Evolutionary conservation across 2,329 filamentous ascomycete genomes (phyloP).

Genomic region (Cryphonectria japonica): DNA sequence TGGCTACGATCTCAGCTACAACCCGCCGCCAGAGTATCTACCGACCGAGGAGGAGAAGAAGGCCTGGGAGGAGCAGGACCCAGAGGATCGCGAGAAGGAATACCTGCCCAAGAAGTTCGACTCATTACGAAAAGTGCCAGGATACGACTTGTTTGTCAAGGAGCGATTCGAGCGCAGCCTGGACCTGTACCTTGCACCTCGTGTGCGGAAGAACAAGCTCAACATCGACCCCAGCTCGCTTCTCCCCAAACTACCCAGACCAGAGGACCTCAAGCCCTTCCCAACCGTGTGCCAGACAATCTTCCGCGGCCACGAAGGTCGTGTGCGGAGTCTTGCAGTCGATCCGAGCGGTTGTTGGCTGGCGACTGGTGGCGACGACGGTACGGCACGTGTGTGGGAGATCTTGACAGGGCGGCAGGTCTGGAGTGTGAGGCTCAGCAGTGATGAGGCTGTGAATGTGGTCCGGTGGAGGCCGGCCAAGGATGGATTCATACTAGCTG

Average conservation of each 20-base stretch:
- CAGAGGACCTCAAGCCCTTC: conserved; percentile 93
- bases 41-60: conserved; percentile 83
- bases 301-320: conserved; percentile 85
- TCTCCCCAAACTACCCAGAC: conserved; percentile 88
- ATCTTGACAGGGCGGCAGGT: conserved; percentile 83
- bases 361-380: conserved; percentile 92
- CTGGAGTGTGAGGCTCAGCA: conserved; percentile 79
- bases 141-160: conserved; percentile 87
- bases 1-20: conserved; percentile 94
- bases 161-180: conserved; percentile 95
- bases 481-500: conserved; percentile 80
- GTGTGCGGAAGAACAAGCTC: conserved; percentile 88
- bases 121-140: conserved; percentile 87
- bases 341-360: conserved; percentile 86
- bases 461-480: conserved; percentile 88
- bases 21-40: conserved; percentile 92
- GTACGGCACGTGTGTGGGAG: conserved; percentile 89
- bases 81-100: conserved; percentile 88
- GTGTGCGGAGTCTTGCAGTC: conserved; percentile 81
- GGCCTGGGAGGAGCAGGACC: conserved; percentile 82
- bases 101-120: conserved; percentile 84
- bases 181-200: conserved; percentile 88
- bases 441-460: conserved; percentile 78
- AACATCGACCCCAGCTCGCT: conserved; percentile 96
- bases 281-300: conserved; percentile 87